Evolutionary conservation across 2,329 filamentous ascomycete species (phyloP), one percentile per base, ranked within the genome.

Genomic region (Neocatenulostroma microsporum): DNA sequence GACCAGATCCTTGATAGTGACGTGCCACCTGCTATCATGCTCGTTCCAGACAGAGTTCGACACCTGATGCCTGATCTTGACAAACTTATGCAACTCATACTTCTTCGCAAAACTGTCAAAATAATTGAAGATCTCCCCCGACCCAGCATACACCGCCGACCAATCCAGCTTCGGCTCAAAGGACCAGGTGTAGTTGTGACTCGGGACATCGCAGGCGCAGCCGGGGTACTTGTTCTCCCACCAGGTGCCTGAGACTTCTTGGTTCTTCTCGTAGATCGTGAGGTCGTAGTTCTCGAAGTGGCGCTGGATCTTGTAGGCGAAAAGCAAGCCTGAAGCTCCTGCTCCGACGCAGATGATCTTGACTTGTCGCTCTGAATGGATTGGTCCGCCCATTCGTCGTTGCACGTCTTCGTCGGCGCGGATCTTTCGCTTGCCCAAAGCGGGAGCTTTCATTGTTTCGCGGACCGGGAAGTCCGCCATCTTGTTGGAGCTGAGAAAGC

Each of bases 251-350:
- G 62, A 63, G 15, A 66, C 40, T 13, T 58, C 54, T 7, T 51
- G 31, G 33, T 55, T 54, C 39, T 61, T 57, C 43, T 69, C 66
- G 37, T 65, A 69, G 35, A 69, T 62, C 1, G 58, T 53, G 30
- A 62, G 53, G 3, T 61, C 56, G 23, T 34, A 33, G 25, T 39
- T 39, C 14, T 64, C 47, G 18, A 54, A 39, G 19, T 39, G 36
- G 8, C 36, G 36, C 40, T 62, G 51, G 17, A 64, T 42, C 37
- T 63, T 63, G 36, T 63, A 56, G 2, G 62, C 61, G 23, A 64
- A 48, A n/a, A 56, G 50, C 37, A 66, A 44, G 2, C 59, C 62
- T 2, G 58, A 60, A 27, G 48, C 51, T 10, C 54, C 54, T 8
- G 52, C 54, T 2, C 55, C 54, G 29, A 57, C 49, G 20, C 48